Evolutionary conservation across 73 alveolate genomes (phyloP).

Genomic region (Tetrahymena malaccensis): DNA sequence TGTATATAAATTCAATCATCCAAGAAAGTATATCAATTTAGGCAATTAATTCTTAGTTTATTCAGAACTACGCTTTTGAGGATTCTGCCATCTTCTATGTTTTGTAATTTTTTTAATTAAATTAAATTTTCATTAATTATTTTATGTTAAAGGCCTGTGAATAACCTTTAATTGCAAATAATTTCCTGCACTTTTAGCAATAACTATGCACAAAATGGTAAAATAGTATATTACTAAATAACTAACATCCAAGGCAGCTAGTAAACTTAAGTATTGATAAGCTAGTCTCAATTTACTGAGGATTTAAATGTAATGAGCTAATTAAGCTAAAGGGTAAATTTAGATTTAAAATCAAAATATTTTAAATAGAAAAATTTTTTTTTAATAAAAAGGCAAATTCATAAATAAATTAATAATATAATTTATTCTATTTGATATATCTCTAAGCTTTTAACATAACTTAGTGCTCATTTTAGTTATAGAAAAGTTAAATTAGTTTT

Average conservation of each 20-base stretch:
- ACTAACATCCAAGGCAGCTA: neutral
- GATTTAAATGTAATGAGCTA: neutral
- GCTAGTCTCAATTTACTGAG: neutral
- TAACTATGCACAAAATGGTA: neutral
- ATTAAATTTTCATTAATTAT: neutral
- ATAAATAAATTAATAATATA: neutral
- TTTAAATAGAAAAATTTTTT: neutral
- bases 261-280: neutral
- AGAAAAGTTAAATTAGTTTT: neutral
- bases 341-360: neutral
- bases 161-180: neutral
- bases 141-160: neutral
- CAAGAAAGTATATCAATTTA: neutral
- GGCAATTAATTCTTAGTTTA: neutral
- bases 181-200: neutral
- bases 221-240: neutral
- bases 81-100: neutral
- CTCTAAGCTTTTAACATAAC: neutral
- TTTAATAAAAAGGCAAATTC: neutral
- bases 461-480: neutral
- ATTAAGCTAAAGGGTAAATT: neutral
- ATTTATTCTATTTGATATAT: neutral
- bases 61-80: neutral
- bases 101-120: neutral
- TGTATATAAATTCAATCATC: neutral